These are phyloP conservation scores for Ustulina deusta DNA, from an alignment of 2,329 filamentous ascomycete genomes.

Conservation along the genomic window DNA sequence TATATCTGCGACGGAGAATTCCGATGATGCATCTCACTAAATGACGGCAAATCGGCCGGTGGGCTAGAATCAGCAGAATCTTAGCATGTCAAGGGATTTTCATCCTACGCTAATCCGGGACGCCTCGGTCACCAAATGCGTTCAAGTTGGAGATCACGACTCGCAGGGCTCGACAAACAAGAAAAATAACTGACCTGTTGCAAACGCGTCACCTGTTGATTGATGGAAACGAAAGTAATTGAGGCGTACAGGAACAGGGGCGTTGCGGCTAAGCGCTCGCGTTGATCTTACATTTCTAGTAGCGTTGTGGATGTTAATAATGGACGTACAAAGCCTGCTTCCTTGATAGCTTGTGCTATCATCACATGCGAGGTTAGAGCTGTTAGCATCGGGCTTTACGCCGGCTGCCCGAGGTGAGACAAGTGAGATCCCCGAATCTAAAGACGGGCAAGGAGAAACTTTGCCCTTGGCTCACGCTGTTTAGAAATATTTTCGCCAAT, in stretches of 20 bases:
- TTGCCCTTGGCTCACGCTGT: constrained; percentile 12
- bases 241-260: background rate
- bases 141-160: background rate
- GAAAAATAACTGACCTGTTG: background rate
- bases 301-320: background rate
- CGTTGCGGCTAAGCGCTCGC: background rate
- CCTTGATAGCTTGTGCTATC: background rate
- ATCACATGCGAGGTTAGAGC: background rate
- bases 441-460: background rate
- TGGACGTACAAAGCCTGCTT: background rate
- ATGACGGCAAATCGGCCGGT: background rate
- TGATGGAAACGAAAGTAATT: background rate
- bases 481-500: background rate
- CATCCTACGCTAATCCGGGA: background rate
- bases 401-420: constrained; percentile 13
- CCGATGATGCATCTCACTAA: constrained; percentile 2
- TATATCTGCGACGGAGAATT: background rate
- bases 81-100: background rate
- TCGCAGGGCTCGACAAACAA: background rate
- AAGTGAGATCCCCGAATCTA: background rate
- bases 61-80: background rate
- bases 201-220: background rate
- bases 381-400: background rate
- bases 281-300: background rate
- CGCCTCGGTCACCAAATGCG: constrained; percentile 22